A percentile compares a stretch with the other conserved stretches of the same genome.
These are phyloP conservation scores for Globisporangium iwayamae DNA, from an alignment of 352 stramenopile genomes.

Conservation along the genomic window DNA sequence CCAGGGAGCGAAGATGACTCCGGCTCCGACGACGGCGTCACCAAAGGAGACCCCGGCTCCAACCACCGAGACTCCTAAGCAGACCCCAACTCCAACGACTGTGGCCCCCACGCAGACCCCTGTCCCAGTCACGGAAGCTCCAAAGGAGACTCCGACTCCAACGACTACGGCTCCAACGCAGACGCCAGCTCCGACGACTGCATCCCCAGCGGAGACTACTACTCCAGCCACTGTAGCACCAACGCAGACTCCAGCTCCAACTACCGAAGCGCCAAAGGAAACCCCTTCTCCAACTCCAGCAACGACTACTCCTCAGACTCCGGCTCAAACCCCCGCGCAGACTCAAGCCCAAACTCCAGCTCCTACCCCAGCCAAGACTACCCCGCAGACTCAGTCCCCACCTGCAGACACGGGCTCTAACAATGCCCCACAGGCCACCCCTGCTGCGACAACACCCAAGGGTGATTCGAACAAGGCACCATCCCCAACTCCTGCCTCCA, in stretches of 20 bases:
- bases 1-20: slow-evolving; percentile 6
- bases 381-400: background rate
- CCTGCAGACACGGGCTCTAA: background rate
- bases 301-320: background rate
- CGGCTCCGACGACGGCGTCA: background rate
- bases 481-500: slow-evolving; percentile 5
- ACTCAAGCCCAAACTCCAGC: slow-evolving; percentile 2
- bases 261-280: background rate
- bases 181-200: background rate
- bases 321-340: background rate
- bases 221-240: background rate
- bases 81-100: slow-evolving; percentile 8
- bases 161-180: background rate
- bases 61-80: background rate
- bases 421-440: slow-evolving; percentile 2
- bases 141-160: slow-evolving; percentile 2
- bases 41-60: slow-evolving; percentile 8
- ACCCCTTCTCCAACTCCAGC: slow-evolving; percentile 1
- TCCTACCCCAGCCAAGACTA: slow-evolving; percentile 2
- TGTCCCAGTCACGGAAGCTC: background rate
- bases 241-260: no score
- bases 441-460: slow-evolving; percentile 2
- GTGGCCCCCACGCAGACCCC: background rate
- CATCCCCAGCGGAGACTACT: background rate
- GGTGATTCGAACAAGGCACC: background rate